A percentile compares a stretch with the other conserved stretches of the same genome.
These are phyloP conservation scores for Plasmodium blacklocki DNA, from an alignment of 169 alveolate genomes.

Conservation along the genomic window DNA sequence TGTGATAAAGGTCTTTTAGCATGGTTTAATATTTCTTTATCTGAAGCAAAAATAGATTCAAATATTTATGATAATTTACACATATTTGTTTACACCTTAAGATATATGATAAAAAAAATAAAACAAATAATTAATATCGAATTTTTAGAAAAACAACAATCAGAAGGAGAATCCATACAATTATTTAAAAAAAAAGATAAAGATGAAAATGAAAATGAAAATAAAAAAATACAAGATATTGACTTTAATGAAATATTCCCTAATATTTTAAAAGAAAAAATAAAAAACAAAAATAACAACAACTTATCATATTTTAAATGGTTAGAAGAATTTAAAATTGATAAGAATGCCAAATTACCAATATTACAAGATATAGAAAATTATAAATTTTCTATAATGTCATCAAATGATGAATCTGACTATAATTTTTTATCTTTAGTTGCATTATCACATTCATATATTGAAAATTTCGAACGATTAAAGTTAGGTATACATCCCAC, in stretches of 20 bases:
- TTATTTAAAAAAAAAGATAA: constrained; percentile 15
- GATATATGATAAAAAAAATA: constrained; percentile 28
- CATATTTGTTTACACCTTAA: constrained; percentile 17
- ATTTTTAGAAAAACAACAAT: constrained; percentile 5
- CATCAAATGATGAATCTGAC: constrained; percentile 14
- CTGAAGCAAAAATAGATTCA: background rate
- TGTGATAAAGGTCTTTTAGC: constrained; percentile 35
- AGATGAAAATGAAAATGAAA: background rate
- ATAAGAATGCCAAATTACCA: constrained; percentile 20
- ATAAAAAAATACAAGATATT: background rate
- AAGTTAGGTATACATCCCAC: constrained; percentile 50
- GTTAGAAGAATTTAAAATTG: constrained; percentile 53
- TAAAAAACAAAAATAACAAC: constrained; percentile 1
- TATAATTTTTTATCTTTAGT: constrained; percentile 51
- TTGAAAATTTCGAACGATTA: constrained; percentile 27
- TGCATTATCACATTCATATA: constrained; percentile 61
- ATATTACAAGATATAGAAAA: constrained; percentile 36
- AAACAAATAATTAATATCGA: background rate
- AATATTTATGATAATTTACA: constrained; percentile 2
- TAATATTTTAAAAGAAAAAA: constrained; percentile 23
- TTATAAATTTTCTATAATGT: constrained; percentile 57
- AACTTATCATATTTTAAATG: background rate
- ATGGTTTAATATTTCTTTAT: constrained; percentile 17
- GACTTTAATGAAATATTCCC: constrained; percentile 35
- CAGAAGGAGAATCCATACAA: background rate